Evolutionary conservation across 2,329 filamentous ascomycete species (phyloP), one percentile per base, ranked within the genome.

Genomic region (Calonectria henricotiae): DNA sequence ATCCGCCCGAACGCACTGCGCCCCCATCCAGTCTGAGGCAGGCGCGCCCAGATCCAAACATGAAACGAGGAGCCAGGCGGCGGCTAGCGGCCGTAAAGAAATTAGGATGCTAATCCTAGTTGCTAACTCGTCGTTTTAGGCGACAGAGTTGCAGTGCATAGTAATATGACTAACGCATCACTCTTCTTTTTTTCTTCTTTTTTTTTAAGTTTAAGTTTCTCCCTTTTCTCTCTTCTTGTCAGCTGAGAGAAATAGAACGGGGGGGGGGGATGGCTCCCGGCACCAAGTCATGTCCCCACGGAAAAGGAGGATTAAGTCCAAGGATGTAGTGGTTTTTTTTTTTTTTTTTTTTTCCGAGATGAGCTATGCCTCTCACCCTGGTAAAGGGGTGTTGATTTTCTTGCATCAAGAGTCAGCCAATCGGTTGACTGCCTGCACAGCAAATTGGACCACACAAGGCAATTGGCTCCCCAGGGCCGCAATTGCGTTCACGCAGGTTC

Each of bases 121-220:
- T 27, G n/a, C 9, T 8, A 37, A 39, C 8, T 58, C 32, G 51
- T 32, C 51, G 35, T 39, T 58, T 58, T 39, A 37, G 35, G 55
- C 25, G 8, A 23, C 25, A 32, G 39, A 61, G 55, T 61, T 3
- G 35, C 15, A 58, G 51, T 39, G 51, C 32, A 32, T 58, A 58
- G 39, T 58, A 58, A 58, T 39, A 58, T 58, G 51, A 23, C 32
- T 32, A 58, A 39, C 51, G 39, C 51, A 58, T 58, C 51, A 17
- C 32, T 39, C 12, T n/a, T n/a, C 51, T 25, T 12, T 55, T 60
- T 60, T 43, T 44, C 32, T 58, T 39, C 8, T 37, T 7, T 20
- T 30, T 25, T 11, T 51, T n/a, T 51, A 4, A 4, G 27, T 30
- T 4, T 4, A 30, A n/a, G n/a, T 9, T 55, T 58, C 41, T 43